A percentile compares a stretch with the other conserved stretches of the same genome.
These are phyloP conservation scores for Fonsecaea monophora DNA, from an alignment of 2,329 filamentous ascomycete genomes.

Conservation along the genomic window DNA sequence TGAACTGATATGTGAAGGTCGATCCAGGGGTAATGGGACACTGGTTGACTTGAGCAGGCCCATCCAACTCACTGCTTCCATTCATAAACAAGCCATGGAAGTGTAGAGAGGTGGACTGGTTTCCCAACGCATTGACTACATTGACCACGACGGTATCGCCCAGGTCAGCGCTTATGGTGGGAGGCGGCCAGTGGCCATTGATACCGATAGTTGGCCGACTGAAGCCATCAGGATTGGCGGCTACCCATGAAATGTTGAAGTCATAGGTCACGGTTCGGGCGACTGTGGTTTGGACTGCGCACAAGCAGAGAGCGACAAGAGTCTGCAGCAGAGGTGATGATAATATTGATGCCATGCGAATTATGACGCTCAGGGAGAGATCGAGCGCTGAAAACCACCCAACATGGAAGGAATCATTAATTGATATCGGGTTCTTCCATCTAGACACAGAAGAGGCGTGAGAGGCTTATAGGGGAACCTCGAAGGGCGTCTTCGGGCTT, in stretches of 20 bases:
- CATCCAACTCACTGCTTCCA: constrained; percentile 76
- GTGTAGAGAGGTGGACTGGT: constrained; percentile 71
- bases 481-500: neutral
- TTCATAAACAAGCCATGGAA: constrained; percentile 81
- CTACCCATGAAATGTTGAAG: constrained; percentile 63
- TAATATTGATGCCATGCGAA: neutral
- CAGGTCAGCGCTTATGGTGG: constrained; percentile 73
- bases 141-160: constrained; percentile 74
- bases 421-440: too few species aligned
- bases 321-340: neutral
- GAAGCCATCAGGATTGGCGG: constrained; percentile 61
- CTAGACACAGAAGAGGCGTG: too few species aligned
- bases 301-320: neutral
- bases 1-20: constrained; percentile 72
- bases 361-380: too few species aligned
- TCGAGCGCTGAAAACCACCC: too few species aligned
- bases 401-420: too few species aligned
- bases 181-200: constrained; percentile 76
- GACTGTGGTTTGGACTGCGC: neutral
- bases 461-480: neutral
- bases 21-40: constrained; percentile 69
- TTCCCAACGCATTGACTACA: constrained; percentile 69
- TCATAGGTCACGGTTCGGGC: constrained; percentile 45
- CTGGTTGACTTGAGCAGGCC: constrained; percentile 70
- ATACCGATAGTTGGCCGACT: constrained; percentile 67